Base-by-base conservation (phyloP, 371 early-diverging fungal species). In the Zopfochytrium polystomum region DNA sequence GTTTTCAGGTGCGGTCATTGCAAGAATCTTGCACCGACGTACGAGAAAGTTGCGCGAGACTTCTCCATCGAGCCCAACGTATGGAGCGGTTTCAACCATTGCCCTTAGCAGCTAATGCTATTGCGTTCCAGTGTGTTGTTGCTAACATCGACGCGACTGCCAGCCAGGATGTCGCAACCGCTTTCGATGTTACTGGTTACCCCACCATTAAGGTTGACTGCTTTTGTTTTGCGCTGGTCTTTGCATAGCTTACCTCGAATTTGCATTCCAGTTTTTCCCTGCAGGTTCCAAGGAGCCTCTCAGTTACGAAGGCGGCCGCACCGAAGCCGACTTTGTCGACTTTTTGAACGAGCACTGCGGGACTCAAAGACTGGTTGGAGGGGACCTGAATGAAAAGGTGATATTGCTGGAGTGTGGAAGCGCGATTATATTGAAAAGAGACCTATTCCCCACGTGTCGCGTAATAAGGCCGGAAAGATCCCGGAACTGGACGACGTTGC, bases 311-410 rank as follows among this genome's bases (percentile, higher is more conserved):
- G 88, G 86, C 46, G 85, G 81, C 35, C 89, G 96, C 65, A 68
- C 80, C 49, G 89, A 91, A 71, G 82, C 83, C 67, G 91, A 83
- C 62, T 88, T 96, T 70, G 76, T 95, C 49, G 81, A 83, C 7
- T 96, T 85, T 74, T 80, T 96, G 71, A 96, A 96, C 85, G 78
- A 89, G 67, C 82, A 92, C 54, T 84, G 88, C 65, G 89, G 89
- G 29, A 90, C 94, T 9, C 74, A 88, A 38, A 88, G 95, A 62
- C 65, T 80, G 52, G 81, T 80, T 7, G 93, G 90, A 46, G 96
- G 96, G 52, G 78, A 84, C 13, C 82, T 92, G 15, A 72, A 74
- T 51, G 73, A 71, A 26, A 55, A 59, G 53, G 42, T 42, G 42
- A 13, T 11, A n/a, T n/a, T n/a, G n/a, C n/a, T n/a, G n/a, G n/a